Base-by-base conservation (phyloP, 768 basidiomycete species). In the Brasilioporus rufonigricans region DNA sequence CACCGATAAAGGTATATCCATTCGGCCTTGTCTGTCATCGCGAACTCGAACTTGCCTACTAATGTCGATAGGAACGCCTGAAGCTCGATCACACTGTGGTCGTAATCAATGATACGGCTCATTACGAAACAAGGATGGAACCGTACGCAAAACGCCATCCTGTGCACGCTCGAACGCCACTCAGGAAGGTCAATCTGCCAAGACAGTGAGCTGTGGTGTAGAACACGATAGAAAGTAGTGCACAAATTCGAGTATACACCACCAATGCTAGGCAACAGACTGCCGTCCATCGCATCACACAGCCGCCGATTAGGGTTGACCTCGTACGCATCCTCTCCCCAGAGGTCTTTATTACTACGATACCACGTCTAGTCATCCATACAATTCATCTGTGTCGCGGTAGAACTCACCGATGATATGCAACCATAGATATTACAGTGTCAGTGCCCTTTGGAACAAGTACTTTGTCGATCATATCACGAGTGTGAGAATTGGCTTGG, bases 381-480 rank as follows among this genome's bases (percentile, higher is more conserved):
- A 5, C n/a, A 16, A 29, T 19, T 11, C 13, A 12, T 9, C 10
- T 2, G 21, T 11, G 27, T 18, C 19, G 49, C 13, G n/a, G 31
- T 2, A 41, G 10, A 18, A 53, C 62, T 31, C 43, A 81, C 84
- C 82, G 76, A 58, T 85, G 80, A 55, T 84, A 84, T 2, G 74
- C 80, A 10, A 76, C 75, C 27, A 80, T 74, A 8, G 82, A 83
- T 5, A 76, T 58, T 3, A 80, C 67, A 10, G 84, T 65, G 31
- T 78, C 77, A 21, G 74, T 76, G 7, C 80, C 80, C 59, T 78
- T 78, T 4, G 78, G 75, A 36, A 85, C 71, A 4, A 75, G 75
- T 9, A 86, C 41, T 47, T 79, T 70, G 1, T 63, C 63, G 49
- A 80, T 63, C 16, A 68, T 48, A 49, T 75, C 70, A 3, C 83